These are phyloP conservation scores for Monascus ruber DNA, from an alignment of 2,329 filamentous ascomycete species.

Conservation along the genomic window DNA sequence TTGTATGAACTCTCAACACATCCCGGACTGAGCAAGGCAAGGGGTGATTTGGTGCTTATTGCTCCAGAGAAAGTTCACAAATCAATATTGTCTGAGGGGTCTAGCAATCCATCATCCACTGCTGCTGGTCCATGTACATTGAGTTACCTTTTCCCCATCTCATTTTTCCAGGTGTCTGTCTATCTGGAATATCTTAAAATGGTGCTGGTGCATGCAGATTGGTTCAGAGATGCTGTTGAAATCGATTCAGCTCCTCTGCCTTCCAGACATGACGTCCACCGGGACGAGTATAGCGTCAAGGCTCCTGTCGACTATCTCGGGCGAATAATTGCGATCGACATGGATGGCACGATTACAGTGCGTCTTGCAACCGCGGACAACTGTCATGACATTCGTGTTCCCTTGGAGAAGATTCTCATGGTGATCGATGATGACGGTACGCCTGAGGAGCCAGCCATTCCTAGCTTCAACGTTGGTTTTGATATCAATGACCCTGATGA, in stretches of 20 bases:
- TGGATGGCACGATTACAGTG: constrained; percentile 43
- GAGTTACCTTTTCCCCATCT: constrained; percentile 6
- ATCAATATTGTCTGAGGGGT: constrained; percentile 2
- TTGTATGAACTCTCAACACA: constrained; percentile 47
- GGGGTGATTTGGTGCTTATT: constrained; percentile 45
- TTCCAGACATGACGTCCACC: constrained; percentile 9
- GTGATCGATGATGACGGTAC: constrained; percentile 24
- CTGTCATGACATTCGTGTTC: constrained; percentile 40
- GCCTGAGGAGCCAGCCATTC: background rate
- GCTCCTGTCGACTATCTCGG: constrained; percentile 40
- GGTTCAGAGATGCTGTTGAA: constrained; percentile 10
- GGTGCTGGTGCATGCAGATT: constrained; percentile 7
- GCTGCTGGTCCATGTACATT: constrained; percentile 5
- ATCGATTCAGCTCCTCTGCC: constrained; percentile 8
- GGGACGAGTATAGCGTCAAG: constrained; percentile 4
- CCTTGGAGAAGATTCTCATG: constrained; percentile 38
- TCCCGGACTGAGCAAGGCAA: constrained; percentile 36
- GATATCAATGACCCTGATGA: background rate
- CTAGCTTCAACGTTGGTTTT: no score
- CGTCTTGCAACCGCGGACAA: constrained; percentile 41
- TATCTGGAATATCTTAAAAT: constrained; percentile 10
- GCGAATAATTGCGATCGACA: constrained; percentile 43
- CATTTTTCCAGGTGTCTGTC: constrained; percentile 4
- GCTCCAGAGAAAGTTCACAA: constrained; percentile 17
- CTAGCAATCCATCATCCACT: background rate